These are phyloP conservation scores for Fraxinus xanthoxyloides DNA, from an alignment of 305 asterid species.

Conservation along the genomic window DNA sequence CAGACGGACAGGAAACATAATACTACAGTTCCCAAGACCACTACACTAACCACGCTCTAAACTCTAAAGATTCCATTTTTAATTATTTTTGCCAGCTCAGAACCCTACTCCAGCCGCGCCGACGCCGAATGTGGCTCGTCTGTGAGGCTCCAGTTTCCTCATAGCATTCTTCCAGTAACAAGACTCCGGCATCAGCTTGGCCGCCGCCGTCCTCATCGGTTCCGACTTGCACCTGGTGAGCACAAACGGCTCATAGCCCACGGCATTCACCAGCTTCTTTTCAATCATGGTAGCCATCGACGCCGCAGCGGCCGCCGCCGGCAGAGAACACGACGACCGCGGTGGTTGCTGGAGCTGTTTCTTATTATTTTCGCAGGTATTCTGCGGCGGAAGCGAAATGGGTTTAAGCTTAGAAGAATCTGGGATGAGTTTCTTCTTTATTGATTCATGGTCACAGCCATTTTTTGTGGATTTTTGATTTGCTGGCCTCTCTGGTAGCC, in stretches of 20 bases:
- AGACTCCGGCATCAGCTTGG: no score
- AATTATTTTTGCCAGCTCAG: conserved; percentile 35
- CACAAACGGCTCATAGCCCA: no score
- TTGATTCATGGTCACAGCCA: background rate
- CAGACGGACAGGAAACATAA: conserved; percentile 1
- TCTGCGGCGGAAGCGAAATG: background rate
- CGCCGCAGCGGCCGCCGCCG: no score
- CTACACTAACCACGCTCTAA: background rate
- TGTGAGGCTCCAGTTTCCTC: conserved; percentile 71
- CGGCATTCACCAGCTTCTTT: no score
- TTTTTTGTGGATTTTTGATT: background rate
- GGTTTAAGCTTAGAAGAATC: background rate
- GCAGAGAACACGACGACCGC: no score
- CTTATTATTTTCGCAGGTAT: no score
- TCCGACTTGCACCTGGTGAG: no score
- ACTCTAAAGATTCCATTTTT: background rate
- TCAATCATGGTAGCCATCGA: no score
- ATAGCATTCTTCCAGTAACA: no score
- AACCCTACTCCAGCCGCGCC: conserved; percentile 83
- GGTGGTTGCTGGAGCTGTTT: no score
- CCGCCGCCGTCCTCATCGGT: no score
- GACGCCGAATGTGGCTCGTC: conserved; percentile 50
- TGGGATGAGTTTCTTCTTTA: background rate
- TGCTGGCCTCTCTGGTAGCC: conserved; percentile 49
- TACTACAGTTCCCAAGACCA: background rate